Conservation (phyloP, 352 stramenopile species). For the Phytophthora citrophthora region DNA sequence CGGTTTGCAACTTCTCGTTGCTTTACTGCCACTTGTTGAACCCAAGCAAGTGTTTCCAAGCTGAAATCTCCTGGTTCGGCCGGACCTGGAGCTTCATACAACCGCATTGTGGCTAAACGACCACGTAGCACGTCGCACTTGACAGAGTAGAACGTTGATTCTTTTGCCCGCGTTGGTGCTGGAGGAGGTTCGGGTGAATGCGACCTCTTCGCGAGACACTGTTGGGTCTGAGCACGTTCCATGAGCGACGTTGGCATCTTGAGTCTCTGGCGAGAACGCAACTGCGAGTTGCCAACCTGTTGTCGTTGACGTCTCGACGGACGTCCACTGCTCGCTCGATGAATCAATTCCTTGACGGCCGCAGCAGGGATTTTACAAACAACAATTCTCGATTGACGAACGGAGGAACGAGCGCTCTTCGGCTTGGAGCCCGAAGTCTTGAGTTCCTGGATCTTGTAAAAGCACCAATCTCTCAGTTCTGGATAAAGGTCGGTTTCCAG, state of each 20-base stretch:
- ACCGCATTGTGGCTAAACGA: constrained; percentile 29
- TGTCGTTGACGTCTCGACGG: background rate
- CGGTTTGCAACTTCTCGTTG: constrained; percentile 15
- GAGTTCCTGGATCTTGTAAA: constrained; percentile 13
- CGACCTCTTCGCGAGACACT: constrained; percentile 19
- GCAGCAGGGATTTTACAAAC: constrained; percentile 3
- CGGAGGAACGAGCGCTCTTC: background rate
- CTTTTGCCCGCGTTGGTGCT: background rate
- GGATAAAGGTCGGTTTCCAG: background rate
- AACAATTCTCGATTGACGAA: background rate
- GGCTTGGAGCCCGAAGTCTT: background rate
- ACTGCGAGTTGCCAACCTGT: background rate
- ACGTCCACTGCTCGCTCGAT: constrained; percentile 1
- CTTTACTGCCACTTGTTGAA: constrained; percentile 8
- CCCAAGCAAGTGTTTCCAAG: constrained; percentile 19
- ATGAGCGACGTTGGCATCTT: constrained; percentile 20
- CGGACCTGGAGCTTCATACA: constrained; percentile 9
- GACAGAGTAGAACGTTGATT: constrained; percentile 36
- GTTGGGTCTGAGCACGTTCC: constrained; percentile 20
- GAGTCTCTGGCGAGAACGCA: constrained; percentile 3
- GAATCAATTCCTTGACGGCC: constrained; percentile 17
- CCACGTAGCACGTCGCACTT: constrained; percentile 34
- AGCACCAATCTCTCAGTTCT: constrained; percentile 20
- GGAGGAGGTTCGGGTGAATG: background rate
- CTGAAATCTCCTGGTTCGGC: constrained; percentile 6